Percentiles rank a stretch among this genome's conserved stretches.
Conservation (phyloP, 2,329 filamentous ascomycete genomes). For the Colletotrichum sp. region DNA sequence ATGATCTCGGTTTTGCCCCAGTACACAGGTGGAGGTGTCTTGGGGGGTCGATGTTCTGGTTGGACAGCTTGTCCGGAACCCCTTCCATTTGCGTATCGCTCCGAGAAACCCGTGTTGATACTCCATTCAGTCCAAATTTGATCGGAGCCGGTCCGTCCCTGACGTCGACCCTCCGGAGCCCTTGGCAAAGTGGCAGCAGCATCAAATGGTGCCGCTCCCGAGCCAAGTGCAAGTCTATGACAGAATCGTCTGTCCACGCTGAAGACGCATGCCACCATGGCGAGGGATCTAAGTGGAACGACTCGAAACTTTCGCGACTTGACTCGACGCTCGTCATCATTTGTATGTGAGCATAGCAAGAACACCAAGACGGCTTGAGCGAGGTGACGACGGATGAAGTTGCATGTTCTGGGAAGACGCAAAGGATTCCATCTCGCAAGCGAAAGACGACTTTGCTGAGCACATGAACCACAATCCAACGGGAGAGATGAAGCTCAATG, state of each 20-base stretch:
- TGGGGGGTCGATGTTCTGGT: not conserved
- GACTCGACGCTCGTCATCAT: not conserved
- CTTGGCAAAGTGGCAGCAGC: not conserved
- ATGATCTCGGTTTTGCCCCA: not conserved
- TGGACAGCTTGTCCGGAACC: not conserved
- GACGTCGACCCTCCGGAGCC: not conserved
- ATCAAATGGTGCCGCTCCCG: not conserved
- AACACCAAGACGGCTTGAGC: not conserved
- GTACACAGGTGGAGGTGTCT: not conserved
- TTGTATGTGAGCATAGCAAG: rapidly evolving
- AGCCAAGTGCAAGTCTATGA: not conserved
- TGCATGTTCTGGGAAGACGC: not conserved
- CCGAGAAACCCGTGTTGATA: not conserved
- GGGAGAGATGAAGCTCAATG: not conserved
- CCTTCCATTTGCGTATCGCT: not conserved
- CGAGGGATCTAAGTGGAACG: not conserved
- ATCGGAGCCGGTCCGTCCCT: not conserved
- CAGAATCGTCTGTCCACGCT: not conserved
- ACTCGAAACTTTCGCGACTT: rapidly evolving
- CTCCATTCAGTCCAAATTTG: not conserved
- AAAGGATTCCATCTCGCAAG: not conserved
- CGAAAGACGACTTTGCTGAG: not conserved
- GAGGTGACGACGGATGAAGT: not conserved
- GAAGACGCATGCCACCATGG: not conserved
- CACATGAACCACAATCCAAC: not conserved